These are phyloP conservation scores for Castanea crenata DNA, from an alignment of 306 rosid species.

Conservation along the genomic window DNA sequence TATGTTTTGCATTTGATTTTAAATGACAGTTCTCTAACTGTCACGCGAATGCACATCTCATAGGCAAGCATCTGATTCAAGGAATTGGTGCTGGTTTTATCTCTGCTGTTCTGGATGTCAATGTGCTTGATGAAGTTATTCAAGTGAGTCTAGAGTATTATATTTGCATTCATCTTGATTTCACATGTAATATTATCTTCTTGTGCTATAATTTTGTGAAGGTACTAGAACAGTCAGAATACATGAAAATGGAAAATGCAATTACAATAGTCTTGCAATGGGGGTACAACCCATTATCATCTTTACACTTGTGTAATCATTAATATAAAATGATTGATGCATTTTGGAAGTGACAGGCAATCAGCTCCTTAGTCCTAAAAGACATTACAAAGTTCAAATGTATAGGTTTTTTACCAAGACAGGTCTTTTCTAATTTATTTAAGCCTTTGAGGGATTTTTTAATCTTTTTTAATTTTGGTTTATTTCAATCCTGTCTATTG, in stretches of 20 bases:
- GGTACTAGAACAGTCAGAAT: too few relatives aligned
- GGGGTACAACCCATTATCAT: neutral
- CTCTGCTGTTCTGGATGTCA: constrained; percentile 48
- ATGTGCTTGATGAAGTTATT: constrained; percentile 63
- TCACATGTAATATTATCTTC: neutral
- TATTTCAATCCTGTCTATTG: too few relatives aligned
- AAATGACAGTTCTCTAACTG: too few relatives aligned
- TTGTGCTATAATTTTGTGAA: too few relatives aligned
- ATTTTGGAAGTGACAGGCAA: neutral
- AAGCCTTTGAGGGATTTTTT: too few relatives aligned
- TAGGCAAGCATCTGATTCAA: constrained; percentile 45
- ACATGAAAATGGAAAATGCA: neutral
- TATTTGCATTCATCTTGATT: too few relatives aligned
- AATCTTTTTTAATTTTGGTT: too few relatives aligned
- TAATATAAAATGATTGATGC: neutral
- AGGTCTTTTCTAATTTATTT: too few relatives aligned
- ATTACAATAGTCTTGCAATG: neutral
- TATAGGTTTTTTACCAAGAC: neutral
- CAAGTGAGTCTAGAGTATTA: constrained; percentile 34
- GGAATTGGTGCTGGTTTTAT: constrained; percentile 76
- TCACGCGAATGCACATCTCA: too few relatives aligned
- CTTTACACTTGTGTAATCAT: neutral
- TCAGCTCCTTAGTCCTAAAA: neutral
- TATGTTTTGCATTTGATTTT: too few relatives aligned
- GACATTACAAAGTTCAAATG: neutral